phyloP scores from a whole-genome alignment of 164 flowering plant species.

The Vitis rupestris region DNA sequence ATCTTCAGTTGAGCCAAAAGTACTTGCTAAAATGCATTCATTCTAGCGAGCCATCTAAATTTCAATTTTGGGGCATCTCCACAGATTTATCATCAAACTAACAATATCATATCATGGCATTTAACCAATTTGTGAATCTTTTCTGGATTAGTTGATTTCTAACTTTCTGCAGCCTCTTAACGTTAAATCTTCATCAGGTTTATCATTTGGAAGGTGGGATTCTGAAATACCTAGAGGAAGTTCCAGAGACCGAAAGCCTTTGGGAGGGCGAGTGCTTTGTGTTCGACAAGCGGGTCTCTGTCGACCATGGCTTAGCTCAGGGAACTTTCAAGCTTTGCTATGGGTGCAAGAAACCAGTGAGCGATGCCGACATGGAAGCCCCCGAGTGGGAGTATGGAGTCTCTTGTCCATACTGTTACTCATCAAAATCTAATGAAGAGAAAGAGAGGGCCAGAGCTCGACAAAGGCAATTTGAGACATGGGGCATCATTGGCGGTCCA shows the following conservation, averaged over 20 bases:
- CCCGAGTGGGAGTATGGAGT: slow-evolving; percentile 83
- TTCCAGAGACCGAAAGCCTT: slow-evolving; percentile 69
- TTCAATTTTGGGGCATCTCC: not conserved
- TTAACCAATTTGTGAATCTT: not conserved
- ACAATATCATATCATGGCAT: not conserved
- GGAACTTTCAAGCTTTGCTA: slow-evolving; percentile 89
- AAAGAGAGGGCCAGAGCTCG: slow-evolving; percentile 95
- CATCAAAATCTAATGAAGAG: slow-evolving; percentile 83
- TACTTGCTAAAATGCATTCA: not conserved
- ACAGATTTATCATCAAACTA: not conserved
- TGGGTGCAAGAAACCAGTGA: slow-evolving; percentile 92
- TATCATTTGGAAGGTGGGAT: slow-evolving; percentile 96
- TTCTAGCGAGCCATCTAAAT: not conserved
- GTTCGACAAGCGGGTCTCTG: slow-evolving; percentile 92
- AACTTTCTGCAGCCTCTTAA: not conserved
- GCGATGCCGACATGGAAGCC: slow-evolving; percentile 87
- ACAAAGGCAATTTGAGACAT: slow-evolving; percentile 76
- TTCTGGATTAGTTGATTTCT: not conserved
- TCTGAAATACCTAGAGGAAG: slow-evolving; percentile 84
- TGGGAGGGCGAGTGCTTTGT: slow-evolving; percentile 99
- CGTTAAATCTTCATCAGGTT: slow-evolving; percentile 43
- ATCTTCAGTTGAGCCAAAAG: not conserved
- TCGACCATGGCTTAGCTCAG: slow-evolving; percentile 80
- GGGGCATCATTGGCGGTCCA: slow-evolving; percentile 94
- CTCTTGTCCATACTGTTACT: slow-evolving; percentile 80